A percentile compares a stretch with the other conserved stretches of the same genome.
Conservation (phyloP, 176 grass and related monocot genomes). For the Thinopyrum elongatum region DNA sequence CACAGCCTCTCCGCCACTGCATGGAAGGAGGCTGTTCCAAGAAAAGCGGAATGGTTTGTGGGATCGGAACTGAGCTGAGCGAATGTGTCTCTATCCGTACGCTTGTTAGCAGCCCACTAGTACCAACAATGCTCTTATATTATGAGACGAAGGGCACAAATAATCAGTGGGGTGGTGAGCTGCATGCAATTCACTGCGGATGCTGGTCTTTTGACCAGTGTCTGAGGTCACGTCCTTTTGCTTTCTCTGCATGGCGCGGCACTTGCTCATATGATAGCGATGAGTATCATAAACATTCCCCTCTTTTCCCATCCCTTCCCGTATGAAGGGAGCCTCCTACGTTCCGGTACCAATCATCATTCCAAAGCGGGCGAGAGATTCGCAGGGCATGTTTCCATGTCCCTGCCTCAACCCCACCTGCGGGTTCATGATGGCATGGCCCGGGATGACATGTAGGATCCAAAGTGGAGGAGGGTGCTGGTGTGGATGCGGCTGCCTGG, state of each 20-base stretch:
- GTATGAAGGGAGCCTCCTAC: conserved; percentile 31
- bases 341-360: conserved; percentile 54
- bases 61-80: not conserved
- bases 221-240: conserved; percentile 3
- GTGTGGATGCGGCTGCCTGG: not conserved
- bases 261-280: conserved; percentile 36
- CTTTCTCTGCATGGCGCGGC: conserved; percentile 41
- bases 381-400: conserved; percentile 38
- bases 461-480: not conserved
- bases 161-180: conserved; percentile 14
- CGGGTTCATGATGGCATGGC: conserved; percentile 10
- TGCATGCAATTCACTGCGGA: conserved; percentile 21
- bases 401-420: conserved; percentile 2
- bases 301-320: conserved; percentile 15
- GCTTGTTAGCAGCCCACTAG: too few species aligned
- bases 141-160: too few species aligned
- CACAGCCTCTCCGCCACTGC: too few species aligned
- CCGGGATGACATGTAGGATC: not conserved
- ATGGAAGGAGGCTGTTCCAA: conserved; percentile 32
- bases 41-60: not conserved
- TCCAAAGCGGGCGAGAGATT: conserved; percentile 35
- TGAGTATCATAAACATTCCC: conserved; percentile 44
- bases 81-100: not conserved
- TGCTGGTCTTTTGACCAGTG: conserved; percentile 61
- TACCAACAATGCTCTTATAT: too few species aligned